Base-by-base conservation (phyloP, 768 basidiomycete species). In the Termitomyces sp. region DNA sequence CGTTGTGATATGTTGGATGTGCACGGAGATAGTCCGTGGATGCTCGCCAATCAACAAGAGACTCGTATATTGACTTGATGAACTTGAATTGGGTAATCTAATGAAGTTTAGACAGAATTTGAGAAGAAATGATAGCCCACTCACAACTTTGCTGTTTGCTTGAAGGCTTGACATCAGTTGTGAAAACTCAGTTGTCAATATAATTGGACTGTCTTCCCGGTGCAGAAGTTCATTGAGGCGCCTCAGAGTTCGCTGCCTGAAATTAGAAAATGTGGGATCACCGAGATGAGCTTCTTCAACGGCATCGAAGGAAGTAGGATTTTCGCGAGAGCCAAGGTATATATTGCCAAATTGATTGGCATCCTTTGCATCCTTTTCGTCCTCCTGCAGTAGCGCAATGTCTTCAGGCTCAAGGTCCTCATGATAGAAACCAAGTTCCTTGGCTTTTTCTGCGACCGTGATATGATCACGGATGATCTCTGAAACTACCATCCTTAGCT, bases 41-140 rank as follows among this genome's bases (percentile, higher is more conserved):
- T 27, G 51, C 27, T 10, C n/a, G 11, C 65, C 64, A 68, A 48
- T 66, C 50, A 7, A 61, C 57, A 4, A 29, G 32, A 0, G 59
- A 65, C 22, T 57, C 55, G 52, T 61, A 70, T n/a, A 55, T 52
- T 0, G 63, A 20, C 49, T 56, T 63, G 42, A 67, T 41, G 31
- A 63, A 58, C n/a, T 46, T 25, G n/a, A 43, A 38, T 25, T 49
- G 39, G 5, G 12, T 7, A 16, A 40, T 40, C 7, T 40, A n/a
- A 38, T 4, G 36, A 38, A 40, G 18, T 40, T 11, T 29, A 9
- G 9, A 9, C 29, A 29, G 3, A 29, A 3, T 29, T 29, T 29
- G 29, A 29, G 3, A 3, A 29, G 9, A 29, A 29, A 29, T 29
- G 29, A 29, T 29, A 29, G 29, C 3, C 3, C 9, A 40, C 42